Evolutionary conservation across 805 yeast genomes (phyloP).

Genomic region (Sporopachydermia quercuum): DNA sequence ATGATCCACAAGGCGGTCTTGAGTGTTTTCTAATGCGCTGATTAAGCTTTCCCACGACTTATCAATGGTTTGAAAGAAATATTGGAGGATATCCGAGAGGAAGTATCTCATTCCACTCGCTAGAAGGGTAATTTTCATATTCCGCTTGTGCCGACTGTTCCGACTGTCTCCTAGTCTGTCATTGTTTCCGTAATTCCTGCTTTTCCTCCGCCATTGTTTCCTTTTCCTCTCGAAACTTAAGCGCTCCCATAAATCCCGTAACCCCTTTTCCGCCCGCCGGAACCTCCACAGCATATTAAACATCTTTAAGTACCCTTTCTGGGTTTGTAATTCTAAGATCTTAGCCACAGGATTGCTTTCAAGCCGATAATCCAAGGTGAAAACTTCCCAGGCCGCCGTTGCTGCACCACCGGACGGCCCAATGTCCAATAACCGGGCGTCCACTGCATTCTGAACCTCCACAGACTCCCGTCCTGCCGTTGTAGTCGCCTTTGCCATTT

Average conservation of each 20-base stretch:
- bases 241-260: background rate
- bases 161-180: no score
- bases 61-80: background rate
- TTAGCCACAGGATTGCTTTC: conserved; percentile 19
- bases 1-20: background rate
- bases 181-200: background rate
- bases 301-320: conserved; percentile 54
- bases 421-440: conserved; percentile 66
- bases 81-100: background rate
- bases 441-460: conserved; percentile 39
- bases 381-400: conserved; percentile 61
- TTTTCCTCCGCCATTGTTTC: background rate
- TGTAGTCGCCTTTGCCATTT: conserved; percentile 45
- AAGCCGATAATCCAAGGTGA: conserved; percentile 65
- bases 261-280: conserved; percentile 28
- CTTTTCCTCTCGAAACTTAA: background rate
- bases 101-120: background rate
- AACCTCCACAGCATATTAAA: conserved; percentile 80
- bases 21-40: background rate
- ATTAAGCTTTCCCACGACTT: background rate
- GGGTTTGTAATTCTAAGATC: conserved; percentile 35
- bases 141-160: no score
- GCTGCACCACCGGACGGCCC: conserved; percentile 24
- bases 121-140: no score
- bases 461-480: conserved; percentile 28